phyloP scores from a whole-genome alignment of 73 alveolate species.

The Breviolum minutum region DNA sequence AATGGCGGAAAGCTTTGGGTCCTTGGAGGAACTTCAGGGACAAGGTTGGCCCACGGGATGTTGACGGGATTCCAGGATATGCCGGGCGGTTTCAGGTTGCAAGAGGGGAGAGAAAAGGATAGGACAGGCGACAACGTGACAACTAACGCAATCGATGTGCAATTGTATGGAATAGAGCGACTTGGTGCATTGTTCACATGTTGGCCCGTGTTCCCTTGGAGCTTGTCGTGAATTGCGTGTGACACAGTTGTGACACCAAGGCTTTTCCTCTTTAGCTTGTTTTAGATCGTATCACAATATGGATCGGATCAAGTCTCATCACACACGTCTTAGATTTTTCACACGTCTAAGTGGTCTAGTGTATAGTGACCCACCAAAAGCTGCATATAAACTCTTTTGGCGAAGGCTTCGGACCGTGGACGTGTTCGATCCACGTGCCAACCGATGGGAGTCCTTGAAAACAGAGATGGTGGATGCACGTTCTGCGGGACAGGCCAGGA shows the following conservation, averaged over 20 bases:
- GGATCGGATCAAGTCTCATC: too few species aligned
- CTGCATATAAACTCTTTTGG: neutral
- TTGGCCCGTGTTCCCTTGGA: too few species aligned
- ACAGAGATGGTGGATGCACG: conserved; percentile 84
- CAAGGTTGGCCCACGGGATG: neutral
- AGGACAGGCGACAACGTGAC: too few species aligned
- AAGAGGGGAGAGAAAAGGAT: too few species aligned
- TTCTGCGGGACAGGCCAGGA: conserved; percentile 87
- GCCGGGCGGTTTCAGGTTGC: neutral
- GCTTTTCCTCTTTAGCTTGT: too few species aligned
- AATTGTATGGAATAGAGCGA: too few species aligned
- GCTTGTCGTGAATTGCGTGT: too few species aligned
- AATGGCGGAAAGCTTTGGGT: conserved; percentile 82
- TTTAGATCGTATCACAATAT: too few species aligned
- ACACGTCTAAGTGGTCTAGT: neutral
- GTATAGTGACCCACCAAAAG: neutral
- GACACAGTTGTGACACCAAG: too few species aligned
- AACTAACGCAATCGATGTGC: too few species aligned
- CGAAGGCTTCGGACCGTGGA: conserved; percentile 86
- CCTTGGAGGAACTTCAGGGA: conserved; percentile 92
- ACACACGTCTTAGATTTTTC: neutral
- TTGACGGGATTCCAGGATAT: too few species aligned
- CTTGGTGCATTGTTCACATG: too few species aligned
- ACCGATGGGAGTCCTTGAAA: conserved; percentile 91
- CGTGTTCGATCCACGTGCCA: conserved; percentile 77